Conservation (phyloP, 352 stramenopile species). For the Pseudoperonospora humuli region DNA sequence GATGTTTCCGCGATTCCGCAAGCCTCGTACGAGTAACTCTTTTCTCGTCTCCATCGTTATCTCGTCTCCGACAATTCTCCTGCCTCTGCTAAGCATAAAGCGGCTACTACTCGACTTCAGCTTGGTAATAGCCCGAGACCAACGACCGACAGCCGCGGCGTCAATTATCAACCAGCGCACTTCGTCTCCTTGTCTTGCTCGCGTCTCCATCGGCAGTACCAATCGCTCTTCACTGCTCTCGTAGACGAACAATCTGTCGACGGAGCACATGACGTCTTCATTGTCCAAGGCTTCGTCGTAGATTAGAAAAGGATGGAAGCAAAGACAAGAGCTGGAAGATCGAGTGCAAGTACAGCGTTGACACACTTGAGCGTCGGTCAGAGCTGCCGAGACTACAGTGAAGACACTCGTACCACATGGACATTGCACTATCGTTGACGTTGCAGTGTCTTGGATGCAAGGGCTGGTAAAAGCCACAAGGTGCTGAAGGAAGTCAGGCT, state of each 20-base stretch:
- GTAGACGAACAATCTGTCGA: too few relatives aligned
- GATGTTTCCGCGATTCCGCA: constrained; percentile 7
- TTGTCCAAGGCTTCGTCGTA: too few relatives aligned
- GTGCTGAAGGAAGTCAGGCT: constrained; percentile 20
- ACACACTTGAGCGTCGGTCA: constrained; percentile 8
- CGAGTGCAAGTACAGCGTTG: constrained; percentile 25
- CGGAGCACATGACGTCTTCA: too few relatives aligned
- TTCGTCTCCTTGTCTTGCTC: constrained; percentile 9
- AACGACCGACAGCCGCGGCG: too few relatives aligned
- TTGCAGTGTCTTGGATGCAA: constrained; percentile 1
- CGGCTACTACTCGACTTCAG: too few relatives aligned
- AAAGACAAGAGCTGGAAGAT: too few relatives aligned
- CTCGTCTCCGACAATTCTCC: constrained; percentile 5
- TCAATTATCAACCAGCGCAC: constrained; percentile 35
- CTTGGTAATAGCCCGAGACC: too few relatives aligned
- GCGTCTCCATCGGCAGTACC: constrained; percentile 29
- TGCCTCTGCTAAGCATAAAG: not conserved
- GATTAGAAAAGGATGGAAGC: too few relatives aligned
- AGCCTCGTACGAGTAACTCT: constrained; percentile 13
- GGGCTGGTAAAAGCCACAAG: constrained; percentile 17
- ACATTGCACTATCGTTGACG: constrained; percentile 30
- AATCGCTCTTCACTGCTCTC: constrained; percentile 35
- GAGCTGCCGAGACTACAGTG: constrained; percentile 2
- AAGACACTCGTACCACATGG: constrained; percentile 40
- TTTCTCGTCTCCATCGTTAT: not conserved